Conservation (phyloP, 75 land plant species). For the Selaginella tamariscina region DNA sequence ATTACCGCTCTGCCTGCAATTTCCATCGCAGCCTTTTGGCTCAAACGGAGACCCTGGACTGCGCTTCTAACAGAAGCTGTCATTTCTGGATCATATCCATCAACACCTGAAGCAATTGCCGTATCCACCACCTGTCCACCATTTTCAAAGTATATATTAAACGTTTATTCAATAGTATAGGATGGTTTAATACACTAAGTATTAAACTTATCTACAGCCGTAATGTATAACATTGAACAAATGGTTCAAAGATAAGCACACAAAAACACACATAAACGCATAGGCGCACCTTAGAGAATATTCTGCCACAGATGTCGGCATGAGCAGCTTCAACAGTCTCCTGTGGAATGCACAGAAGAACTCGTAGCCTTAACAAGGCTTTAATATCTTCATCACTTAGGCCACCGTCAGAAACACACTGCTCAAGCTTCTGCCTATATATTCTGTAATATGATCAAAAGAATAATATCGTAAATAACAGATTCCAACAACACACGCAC, state of each 20-base stretch:
- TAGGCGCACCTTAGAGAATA: neutral
- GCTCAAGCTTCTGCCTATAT: neutral
- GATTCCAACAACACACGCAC: too few species aligned
- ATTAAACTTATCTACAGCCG: too few species aligned
- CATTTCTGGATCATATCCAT: constrained; percentile 70
- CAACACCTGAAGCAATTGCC: constrained; percentile 73
- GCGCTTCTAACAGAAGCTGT: constrained; percentile 58
- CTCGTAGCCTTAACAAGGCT: neutral
- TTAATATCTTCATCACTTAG: neutral
- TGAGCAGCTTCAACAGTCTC: neutral
- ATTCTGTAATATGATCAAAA: neutral
- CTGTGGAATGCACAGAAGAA: constrained; percentile 1
- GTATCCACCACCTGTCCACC: constrained; percentile 57
- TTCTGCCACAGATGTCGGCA: neutral
- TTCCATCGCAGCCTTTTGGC: constrained; percentile 63
- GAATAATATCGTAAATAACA: too few species aligned
- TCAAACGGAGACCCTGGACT: constrained; percentile 64
- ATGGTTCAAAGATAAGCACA: neutral
- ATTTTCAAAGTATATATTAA: neutral
- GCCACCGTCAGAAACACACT: neutral
- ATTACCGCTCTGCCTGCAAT: constrained; percentile 75
- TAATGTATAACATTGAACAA: too few species aligned
- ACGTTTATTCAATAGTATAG: too few species aligned
- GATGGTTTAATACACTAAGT: too few species aligned
- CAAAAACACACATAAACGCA: neutral